Evolutionary conservation across 768 basidiomycete genomes (phyloP), one percentile per base, ranked within the genome.

Genomic region (Tephrocybe sp.): DNA sequence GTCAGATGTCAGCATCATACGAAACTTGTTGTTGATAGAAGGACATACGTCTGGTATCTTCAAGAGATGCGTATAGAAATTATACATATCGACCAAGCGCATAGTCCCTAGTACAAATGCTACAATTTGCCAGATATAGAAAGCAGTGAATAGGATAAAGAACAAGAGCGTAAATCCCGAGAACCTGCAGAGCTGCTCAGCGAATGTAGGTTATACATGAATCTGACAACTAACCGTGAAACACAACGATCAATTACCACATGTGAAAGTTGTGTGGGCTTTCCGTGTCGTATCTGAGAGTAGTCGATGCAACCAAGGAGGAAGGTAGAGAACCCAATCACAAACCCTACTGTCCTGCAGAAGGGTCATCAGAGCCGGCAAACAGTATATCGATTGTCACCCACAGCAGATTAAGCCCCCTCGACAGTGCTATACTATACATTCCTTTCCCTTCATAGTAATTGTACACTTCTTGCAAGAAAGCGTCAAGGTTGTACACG

Each of bases 391-490:
- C 55, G 20, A 21, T 6, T 4, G 55, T 40, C 30, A 84, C 93
- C 65, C 61, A 98, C 97, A 98, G 73, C 59, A 99, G 81, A 67
- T 99, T 98, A n/a, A 99, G 78, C 17, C 91, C 88, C 39, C 90
- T 79, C 8, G 90, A 80, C 18, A 99, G 77, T 11, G 91, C 91
- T 60, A 99, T 99, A 60, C 92, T 94, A 65, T 89, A 98, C 30
- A 98, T 88, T 1, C 97, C 97, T 65, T 97, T 97, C 21, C 95
- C 94, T 64, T 92, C 88, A 65, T 99, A 99, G 68, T 98, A 99
- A 39, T 79, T 77, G 68, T 99, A 98, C 33, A 92, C 92, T 56
- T 98, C 93, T 69, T 96, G 92, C 24, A 99, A 71, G 68, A 95
- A 99, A 7, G 85, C 86, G 62, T 99, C 97, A 33, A 99, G 78